Base-by-base conservation (phyloP, 108 stramenopile species). In the Nannochloropsis salina region DNA sequence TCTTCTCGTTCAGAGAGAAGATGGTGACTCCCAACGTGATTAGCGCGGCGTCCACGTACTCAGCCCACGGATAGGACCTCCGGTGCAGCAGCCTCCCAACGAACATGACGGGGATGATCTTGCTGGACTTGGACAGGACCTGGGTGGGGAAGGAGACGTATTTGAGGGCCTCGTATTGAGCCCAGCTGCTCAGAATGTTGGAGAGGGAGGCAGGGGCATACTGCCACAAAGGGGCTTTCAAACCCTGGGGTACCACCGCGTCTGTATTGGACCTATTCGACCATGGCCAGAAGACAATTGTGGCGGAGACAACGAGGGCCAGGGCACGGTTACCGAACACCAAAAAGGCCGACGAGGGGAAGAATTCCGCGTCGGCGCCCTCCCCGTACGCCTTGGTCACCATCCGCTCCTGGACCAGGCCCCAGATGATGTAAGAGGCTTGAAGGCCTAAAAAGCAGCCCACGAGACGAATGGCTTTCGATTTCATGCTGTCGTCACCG, bases 371-470 rank as follows among this genome's bases (percentile, higher is more conserved):
- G 6, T n/a, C 42, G 18, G 88, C 87, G 9, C 80, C 87, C 86
- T 85, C 22, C 43, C 89, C 88, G 88, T 98, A 99, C 51, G 90
- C 83, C 20, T 95, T 95, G 9, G 97, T 97, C 95, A 98, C 96
- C 85, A 99, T 96, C 47, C 95, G 90, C 85, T 91, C 91, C 61
- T 91, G 91, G 44, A 91, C 83, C 84, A 87, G 81, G 4, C 91
- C 91, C 91, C 91, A 91, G 1, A 88, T 89, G n/a, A 91, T 41
- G 85, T 91, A 91, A 10, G 91, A 91, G 31, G 81, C 89, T 47
- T 88, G 91, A 42, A 91, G 86, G 9, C 91, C 91, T 31, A 83
- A 43, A 45, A 86, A 89, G 51, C 88, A 86, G 44, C 88, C 18
- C n/a, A 83, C 41, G 6, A 90, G 86, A 42, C 81, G 20, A 22